Conservation (phyloP, 2,329 filamentous ascomycete species). For the Epichloe hybrida region DNA sequence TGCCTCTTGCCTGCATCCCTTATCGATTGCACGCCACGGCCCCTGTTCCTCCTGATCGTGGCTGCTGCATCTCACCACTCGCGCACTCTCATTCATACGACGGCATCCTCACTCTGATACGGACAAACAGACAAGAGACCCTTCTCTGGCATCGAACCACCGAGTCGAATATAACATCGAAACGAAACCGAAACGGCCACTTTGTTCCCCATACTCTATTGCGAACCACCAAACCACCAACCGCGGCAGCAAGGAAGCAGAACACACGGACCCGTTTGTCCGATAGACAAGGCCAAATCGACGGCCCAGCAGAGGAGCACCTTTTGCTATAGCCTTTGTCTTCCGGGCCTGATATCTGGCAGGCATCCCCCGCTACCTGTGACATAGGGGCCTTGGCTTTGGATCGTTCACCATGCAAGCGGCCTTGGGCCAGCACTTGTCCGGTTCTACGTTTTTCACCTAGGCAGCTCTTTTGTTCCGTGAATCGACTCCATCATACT, state of each 20-base stretch:
- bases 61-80: conserved; percentile 1
- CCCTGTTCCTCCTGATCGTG: neutral
- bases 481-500: neutral
- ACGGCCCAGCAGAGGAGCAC: neutral
- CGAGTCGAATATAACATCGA: neutral
- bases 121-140: too few species aligned
- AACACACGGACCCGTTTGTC: neutral
- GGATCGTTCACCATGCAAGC: conserved; percentile 24
- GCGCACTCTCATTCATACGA: neutral
- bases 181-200: neutral
- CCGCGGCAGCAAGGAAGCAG: neutral
- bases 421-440: conserved; percentile 23
- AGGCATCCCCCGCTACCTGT: conserved; percentile 3
- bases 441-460: conserved; percentile 20
- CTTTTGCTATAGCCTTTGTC: neutral
- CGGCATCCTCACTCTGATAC: neutral
- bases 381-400: conserved; percentile 6
- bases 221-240: neutral
- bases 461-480: conserved; percentile 8
- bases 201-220: too few species aligned
- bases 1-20: neutral
- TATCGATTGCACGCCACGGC: neutral
- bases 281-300: neutral
- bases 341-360: neutral
- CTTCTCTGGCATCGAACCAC: neutral